These are phyloP conservation scores for Hypoxylon sp. DNA, from an alignment of 2,329 filamentous ascomycete genomes.

Conservation along the genomic window DNA sequence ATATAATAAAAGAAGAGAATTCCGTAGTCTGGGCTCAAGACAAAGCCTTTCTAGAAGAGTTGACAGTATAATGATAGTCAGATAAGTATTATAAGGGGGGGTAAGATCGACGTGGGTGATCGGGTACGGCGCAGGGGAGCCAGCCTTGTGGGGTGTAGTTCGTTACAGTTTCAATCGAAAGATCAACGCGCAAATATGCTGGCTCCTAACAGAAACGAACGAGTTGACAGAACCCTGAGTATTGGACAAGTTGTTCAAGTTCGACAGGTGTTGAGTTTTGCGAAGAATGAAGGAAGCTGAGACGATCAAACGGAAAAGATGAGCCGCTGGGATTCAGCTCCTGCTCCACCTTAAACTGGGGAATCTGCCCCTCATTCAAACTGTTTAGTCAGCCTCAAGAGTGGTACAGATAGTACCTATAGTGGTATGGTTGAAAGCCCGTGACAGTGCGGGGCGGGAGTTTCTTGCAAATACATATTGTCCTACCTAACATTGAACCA, in stretches of 20 bases:
- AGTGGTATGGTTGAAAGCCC: slow-evolving; percentile 1
- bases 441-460: slow-evolving; percentile 10
- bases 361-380: slow-evolving; percentile 37
- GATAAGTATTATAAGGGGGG: neutral
- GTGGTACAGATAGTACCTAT: too few relatives aligned
- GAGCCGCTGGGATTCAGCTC: slow-evolving; percentile 23
- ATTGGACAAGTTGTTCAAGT: slow-evolving; percentile 14
- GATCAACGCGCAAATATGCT: neutral
- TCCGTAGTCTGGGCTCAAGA: neutral
- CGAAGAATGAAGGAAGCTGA: slow-evolving; percentile 32
- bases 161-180: slow-evolving; percentile 5
- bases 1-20: neutral
- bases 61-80: neutral
- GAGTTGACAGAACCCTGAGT: neutral
- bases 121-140: slow-evolving; percentile 25
- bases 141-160: slow-evolving; percentile 22
- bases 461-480: neutral
- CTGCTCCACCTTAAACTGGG: slow-evolving; percentile 21
- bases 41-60: neutral
- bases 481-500: neutral
- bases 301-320: slow-evolving; percentile 29
- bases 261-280: slow-evolving; percentile 26
- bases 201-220: slow-evolving; percentile 1
- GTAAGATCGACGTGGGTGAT: slow-evolving; percentile 14
- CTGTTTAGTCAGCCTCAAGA: slow-evolving; percentile 34